Conservation (phyloP, 2,329 filamentous ascomycete species). For the Escovopsis weberi region DNA sequence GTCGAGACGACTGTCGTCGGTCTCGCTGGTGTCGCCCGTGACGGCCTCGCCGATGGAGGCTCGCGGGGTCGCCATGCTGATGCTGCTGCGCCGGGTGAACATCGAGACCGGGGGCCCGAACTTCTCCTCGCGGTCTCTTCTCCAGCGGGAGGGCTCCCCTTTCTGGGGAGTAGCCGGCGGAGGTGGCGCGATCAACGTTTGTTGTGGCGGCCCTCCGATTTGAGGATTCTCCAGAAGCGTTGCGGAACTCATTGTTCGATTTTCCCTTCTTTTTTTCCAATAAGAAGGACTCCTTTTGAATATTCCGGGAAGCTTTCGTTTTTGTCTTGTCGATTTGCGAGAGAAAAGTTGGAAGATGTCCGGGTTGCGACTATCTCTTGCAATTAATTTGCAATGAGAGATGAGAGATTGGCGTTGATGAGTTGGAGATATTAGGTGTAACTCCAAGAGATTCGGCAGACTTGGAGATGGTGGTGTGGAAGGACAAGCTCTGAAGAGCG, state of each 20-base stretch:
- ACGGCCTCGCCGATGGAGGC: constrained; percentile 14
- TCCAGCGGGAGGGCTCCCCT: constrained; percentile 3
- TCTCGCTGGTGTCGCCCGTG: background rate
- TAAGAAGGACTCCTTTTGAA: background rate
- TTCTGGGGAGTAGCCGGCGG: background rate
- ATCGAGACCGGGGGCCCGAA: constrained; percentile 7
- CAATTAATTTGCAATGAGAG: too few relatives aligned
- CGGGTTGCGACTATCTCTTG: too few relatives aligned
- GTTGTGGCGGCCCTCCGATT: constrained; percentile 1
- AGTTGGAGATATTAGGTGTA: too few relatives aligned
- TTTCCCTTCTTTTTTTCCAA: too few relatives aligned
- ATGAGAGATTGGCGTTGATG: too few relatives aligned
- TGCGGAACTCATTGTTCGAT: background rate
- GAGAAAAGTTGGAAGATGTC: too few relatives aligned
- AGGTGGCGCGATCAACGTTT: background rate
- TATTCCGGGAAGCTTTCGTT: too few relatives aligned
- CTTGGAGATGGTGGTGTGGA: too few relatives aligned
- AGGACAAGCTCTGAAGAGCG: too few relatives aligned
- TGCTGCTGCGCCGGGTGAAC: constrained; percentile 3
- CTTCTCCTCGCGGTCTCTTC: constrained; percentile 1
- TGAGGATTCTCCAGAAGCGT: background rate
- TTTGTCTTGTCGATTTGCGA: too few relatives aligned
- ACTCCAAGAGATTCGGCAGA: too few relatives aligned
- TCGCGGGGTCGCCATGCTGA: constrained; percentile 10
- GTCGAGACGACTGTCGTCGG: too few relatives aligned